Conservation (phyloP, 768 basidiomycete genomes). For the Tulasnella sp. region DNA sequence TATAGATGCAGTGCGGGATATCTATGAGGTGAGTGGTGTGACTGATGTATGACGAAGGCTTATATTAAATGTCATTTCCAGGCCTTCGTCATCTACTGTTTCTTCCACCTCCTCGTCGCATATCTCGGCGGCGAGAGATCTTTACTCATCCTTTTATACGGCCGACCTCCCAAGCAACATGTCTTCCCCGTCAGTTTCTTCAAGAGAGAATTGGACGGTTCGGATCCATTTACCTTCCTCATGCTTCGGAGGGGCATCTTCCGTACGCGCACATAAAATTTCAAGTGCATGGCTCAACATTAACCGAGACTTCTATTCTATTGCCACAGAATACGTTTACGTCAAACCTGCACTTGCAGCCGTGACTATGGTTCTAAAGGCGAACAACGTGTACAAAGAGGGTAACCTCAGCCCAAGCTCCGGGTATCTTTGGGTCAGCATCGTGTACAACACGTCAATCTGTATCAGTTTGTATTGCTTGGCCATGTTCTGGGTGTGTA, state of each 20-base stretch:
- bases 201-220: conserved; percentile 77
- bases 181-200: conserved; percentile 82
- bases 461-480: conserved; percentile 72
- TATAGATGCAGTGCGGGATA: conserved; percentile 87
- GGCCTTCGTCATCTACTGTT: conserved; percentile 94
- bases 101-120: conserved; percentile 70
- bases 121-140: conserved; percentile 91
- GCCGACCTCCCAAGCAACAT: conserved; percentile 77
- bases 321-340: conserved; percentile 80
- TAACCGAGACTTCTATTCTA: background rate
- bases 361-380: conserved; percentile 78
- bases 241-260: conserved; percentile 92
- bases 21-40: conserved; percentile 69
- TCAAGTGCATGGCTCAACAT: background rate
- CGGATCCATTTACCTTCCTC: conserved; percentile 89
- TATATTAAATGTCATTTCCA: conserved; percentile 24
- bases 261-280: conserved; percentile 42
- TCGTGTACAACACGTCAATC: conserved; percentile 42
- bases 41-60: background rate
- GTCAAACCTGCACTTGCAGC: conserved; percentile 85
- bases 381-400: conserved; percentile 77
- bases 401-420: conserved; percentile 76
- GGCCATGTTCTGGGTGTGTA: conserved; percentile 94
- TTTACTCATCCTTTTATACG: conserved; percentile 83
- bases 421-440: conserved; percentile 84